phyloP scores from a whole-genome alignment of 176 grass and related monocot genomes.

The Avena sativa region DNA sequence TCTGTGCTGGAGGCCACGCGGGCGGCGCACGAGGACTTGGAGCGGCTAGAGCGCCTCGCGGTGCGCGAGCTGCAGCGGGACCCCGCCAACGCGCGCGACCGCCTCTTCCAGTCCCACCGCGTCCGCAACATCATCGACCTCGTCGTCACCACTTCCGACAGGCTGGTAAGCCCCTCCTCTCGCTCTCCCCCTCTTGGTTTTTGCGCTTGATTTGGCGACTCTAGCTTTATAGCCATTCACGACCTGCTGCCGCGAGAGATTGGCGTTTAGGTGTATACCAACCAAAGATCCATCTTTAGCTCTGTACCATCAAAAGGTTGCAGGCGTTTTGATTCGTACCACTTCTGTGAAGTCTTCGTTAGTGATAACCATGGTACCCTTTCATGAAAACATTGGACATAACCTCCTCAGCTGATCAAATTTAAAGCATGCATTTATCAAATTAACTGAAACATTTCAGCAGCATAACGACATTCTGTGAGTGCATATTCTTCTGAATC shows the following conservation, averaged over 20 bases:
- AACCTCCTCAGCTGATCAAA: too few species aligned
- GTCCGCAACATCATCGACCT: conserved; percentile 88
- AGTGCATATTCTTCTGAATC: too few species aligned
- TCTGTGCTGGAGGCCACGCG: conserved; percentile 90
- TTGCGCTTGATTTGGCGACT: background rate
- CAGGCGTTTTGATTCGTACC: background rate
- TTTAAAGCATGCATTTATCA: too few species aligned
- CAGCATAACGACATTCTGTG: too few species aligned
- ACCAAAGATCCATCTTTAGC: background rate
- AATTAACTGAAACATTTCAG: too few species aligned
- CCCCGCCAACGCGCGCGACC: conserved; percentile 73
- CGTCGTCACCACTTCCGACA: conserved; percentile 67
- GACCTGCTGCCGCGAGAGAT: background rate
- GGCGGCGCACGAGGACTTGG: conserved; percentile 83
- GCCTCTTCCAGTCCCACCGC: conserved; percentile 90
- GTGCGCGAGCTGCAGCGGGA: conserved; percentile 86
- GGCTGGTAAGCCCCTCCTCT: conserved; percentile 48
- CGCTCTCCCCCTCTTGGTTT: background rate
- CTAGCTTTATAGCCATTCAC: background rate
- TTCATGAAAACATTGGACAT: too few species aligned
- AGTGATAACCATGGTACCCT: background rate
- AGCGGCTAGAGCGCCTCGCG: conserved; percentile 86
- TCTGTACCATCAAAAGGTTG: background rate
- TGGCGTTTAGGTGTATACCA: background rate
- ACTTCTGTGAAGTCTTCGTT: background rate